Evolutionary conservation across 805 yeast species (phyloP).

Genomic region (Candida lessepsii): DNA sequence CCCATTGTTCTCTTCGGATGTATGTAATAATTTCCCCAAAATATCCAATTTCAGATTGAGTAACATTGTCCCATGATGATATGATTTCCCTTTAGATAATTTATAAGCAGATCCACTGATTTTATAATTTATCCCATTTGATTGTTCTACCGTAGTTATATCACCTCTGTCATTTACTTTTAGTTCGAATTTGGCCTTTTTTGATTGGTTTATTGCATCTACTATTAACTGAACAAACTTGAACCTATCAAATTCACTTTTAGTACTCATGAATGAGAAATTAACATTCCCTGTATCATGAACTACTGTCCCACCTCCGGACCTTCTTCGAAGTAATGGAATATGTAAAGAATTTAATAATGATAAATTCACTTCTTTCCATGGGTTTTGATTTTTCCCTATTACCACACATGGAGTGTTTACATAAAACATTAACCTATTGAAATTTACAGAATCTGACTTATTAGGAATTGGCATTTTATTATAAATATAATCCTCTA

Average conservation of each 20-base stretch:
- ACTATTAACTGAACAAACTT: slow-evolving; percentile 49
- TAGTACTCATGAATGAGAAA: slow-evolving; percentile 74
- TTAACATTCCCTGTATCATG: slow-evolving; percentile 90
- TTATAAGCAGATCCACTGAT: slow-evolving; percentile 94
- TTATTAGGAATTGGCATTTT: slow-evolving; percentile 48
- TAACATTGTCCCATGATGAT: slow-evolving; percentile 97
- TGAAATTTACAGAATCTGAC: slow-evolving; percentile 25
- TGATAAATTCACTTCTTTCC: slow-evolving; percentile 75
- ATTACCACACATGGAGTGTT: slow-evolving; percentile 87
- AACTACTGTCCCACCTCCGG: slow-evolving; percentile 97
- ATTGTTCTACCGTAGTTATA: slow-evolving; percentile 46
- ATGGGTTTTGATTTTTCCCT: slow-evolving; percentile 95
- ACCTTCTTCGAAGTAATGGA: slow-evolving; percentile 72
- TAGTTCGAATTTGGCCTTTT: slow-evolving; percentile 25
- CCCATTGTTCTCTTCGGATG: slow-evolving; percentile 41
- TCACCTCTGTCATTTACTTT: slow-evolving; percentile 77
- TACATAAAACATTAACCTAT: slow-evolving; percentile 67
- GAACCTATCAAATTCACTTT: slow-evolving; percentile 61
- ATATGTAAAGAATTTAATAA: slow-evolving; percentile 48
- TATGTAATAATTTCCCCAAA: slow-evolving; percentile 57
- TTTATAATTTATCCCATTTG: slow-evolving; percentile 42
- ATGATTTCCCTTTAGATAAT: slow-evolving; percentile 73
- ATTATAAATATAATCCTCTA: slow-evolving; percentile 76
- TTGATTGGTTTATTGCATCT: slow-evolving; percentile 25
- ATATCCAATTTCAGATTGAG: slow-evolving; percentile 61